Base-by-base conservation (phyloP, 139 green algal species). In the Chlamydomonas applanata region DNA sequence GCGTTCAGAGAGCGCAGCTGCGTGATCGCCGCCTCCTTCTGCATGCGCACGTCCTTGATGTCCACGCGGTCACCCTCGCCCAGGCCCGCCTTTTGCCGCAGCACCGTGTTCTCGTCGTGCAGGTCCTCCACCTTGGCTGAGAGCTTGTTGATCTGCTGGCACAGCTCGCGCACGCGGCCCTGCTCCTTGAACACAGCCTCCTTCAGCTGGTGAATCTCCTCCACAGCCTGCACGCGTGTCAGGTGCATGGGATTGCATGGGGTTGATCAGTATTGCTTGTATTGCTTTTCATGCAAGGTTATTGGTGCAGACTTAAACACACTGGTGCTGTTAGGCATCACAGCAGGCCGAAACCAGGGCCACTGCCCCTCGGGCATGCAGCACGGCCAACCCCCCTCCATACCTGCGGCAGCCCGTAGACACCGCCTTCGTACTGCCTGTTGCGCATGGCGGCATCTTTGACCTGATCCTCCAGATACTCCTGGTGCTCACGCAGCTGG, bases 391-490 rank as follows among this genome's bases (percentile, higher is more conserved):
- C n/a, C n/a, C n/a, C n/a, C n/a, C n/a, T n/a, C 11, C 75, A 40
- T 56, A 87, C 82, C 84, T 90, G 76, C 22, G 85, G 82, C 53
- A 92, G 72, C 9, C 88, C 88, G 65, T 91, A 91, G 34, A 92
- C 66, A n/a, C 85, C 88, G 20, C 84, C 70, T 69, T 92, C 87
- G 59, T 91, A 90, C 70, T 84, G 60, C 27, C 69, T 71, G 72
- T 86, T 88, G 22, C 75, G 75, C 60, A 74, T 54, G 11, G 82
- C 35, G 33, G 72, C 77, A 49, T 81, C 72, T 46, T 70, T 73
- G n/a, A 80, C 52, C 57, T 83, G 73, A 35, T 72, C 46, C 32
- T 89, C 77, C 44, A 85, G 59, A 2, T 85, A 61, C 56, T 75
- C 60, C 32, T 80, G 75, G 56, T 80, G 40, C 14, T 74, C 64